These are phyloP conservation scores for Neophaeococcomyces aloes DNA, from an alignment of 2,329 filamentous ascomycete species.

Conservation along the genomic window DNA sequence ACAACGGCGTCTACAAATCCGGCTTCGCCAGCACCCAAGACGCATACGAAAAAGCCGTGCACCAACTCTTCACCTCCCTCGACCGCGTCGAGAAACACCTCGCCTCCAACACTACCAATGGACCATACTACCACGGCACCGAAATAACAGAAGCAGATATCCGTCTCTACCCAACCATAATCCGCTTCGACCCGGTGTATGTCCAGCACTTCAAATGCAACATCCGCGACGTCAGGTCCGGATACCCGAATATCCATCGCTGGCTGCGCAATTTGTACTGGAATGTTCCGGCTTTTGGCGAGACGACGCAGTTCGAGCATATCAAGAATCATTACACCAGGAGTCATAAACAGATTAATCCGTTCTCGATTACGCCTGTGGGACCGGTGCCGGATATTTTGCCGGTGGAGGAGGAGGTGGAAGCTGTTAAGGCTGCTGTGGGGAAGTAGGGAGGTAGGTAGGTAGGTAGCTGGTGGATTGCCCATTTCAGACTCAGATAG, in stretches of 20 bases:
- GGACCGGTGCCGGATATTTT: conserved; percentile 78
- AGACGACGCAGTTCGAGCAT: conserved; percentile 85
- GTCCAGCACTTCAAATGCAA: conserved; percentile 79
- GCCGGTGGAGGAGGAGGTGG: conserved; percentile 65
- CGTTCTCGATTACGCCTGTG: conserved; percentile 64
- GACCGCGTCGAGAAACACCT: conserved; percentile 68
- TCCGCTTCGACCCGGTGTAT: conserved; percentile 67
- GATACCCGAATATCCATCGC: conserved; percentile 68
- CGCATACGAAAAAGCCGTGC: conserved; percentile 68
- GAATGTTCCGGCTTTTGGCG: conserved; percentile 64
- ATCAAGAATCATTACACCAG: conserved; percentile 75
- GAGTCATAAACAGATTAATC: conserved; percentile 56
- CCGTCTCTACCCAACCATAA: conserved; percentile 60
- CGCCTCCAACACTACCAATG: conserved; percentile 24
- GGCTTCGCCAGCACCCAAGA: conserved; percentile 78
- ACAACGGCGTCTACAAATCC: conserved; percentile 45
- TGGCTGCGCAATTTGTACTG: conserved; percentile 83
- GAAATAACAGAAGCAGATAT: conserved; percentile 73
- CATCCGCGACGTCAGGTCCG: conserved; percentile 69
- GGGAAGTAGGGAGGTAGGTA: too few relatives aligned
- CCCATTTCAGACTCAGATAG: too few relatives aligned
- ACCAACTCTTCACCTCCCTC: conserved; percentile 61
- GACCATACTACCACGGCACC: conserved; percentile 65
- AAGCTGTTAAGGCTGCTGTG: too few relatives aligned
- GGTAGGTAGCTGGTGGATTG: too few relatives aligned